A percentile compares a stretch with the other conserved stretches of the same genome.
Evolutionary conservation across 805 yeast genomes (phyloP).

Genomic region (Kuraishia floccosa): DNA sequence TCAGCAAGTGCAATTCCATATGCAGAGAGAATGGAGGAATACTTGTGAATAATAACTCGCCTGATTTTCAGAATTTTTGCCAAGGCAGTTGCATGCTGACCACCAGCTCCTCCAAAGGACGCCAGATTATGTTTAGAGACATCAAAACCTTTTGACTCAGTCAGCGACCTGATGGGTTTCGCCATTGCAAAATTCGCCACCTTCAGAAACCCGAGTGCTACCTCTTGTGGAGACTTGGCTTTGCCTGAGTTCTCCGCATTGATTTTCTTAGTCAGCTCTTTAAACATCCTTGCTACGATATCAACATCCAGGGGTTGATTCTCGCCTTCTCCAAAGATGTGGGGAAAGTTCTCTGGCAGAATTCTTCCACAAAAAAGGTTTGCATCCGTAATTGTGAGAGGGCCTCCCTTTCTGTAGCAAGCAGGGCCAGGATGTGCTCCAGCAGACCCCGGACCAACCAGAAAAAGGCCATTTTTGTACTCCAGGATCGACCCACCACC

Average conservation of each 20-base stretch:
- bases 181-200: slow-evolving; percentile 89
- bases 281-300: slow-evolving; percentile 37
- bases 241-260: slow-evolving; percentile 25
- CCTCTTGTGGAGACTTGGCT: slow-evolving; percentile 44
- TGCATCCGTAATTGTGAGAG: slow-evolving; percentile 79
- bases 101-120: slow-evolving; percentile 91
- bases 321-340: slow-evolving; percentile 75
- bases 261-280: slow-evolving; percentile 40
- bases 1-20: slow-evolving; percentile 86
- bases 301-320: slow-evolving; percentile 55
- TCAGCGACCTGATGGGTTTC: slow-evolving; percentile 75
- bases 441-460: slow-evolving; percentile 83
- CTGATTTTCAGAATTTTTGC: slow-evolving; percentile 62
- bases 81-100: slow-evolving; percentile 76
- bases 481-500: slow-evolving; percentile 69
- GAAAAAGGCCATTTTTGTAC: slow-evolving; percentile 63
- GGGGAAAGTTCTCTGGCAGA: slow-evolving; percentile 66
- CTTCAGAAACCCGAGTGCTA: slow-evolving; percentile 70
- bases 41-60: slow-evolving; percentile 64
- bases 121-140: slow-evolving; percentile 60
- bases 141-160: slow-evolving; percentile 75
- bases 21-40: slow-evolving; percentile 77
- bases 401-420: slow-evolving; percentile 78
- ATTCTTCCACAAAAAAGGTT: slow-evolving; percentile 64
- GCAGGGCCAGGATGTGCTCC: slow-evolving; percentile 88